Evolutionary conservation across 495 filamentous ascomycete species (phyloP), one percentile per base, ranked within the genome.

Genomic region (Xylaria curta): DNA sequence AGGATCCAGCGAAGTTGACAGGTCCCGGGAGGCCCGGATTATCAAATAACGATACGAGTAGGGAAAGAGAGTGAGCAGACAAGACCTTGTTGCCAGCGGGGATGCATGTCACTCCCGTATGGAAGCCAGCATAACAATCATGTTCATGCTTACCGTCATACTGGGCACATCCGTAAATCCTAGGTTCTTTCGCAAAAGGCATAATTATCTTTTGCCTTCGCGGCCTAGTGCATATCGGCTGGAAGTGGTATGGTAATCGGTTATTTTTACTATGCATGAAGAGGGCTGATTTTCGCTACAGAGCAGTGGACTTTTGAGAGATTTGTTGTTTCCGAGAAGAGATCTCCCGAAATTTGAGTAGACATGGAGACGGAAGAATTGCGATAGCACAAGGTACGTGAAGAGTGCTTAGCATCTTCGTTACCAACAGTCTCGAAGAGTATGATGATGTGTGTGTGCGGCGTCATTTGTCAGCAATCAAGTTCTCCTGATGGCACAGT

Each of bases 401-500:
- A 47, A 47, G 46, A 47, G 46, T n/a, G 46, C 46, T 49, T 49
- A n/a, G 46, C 46, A n/a, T 49, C 19, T 49, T n/a, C 17, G 46
- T 7, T 49, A 19, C 7, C 17, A 19, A 49, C 10, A 4, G 5
- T 49, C n/a, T n/a, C 19, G 5, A 49, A 21, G 19, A n/a, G 1
- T 1, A 6, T 49, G 6, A n/a, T 49, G 46, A 49, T 9, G 17
- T 0, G 0, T 6, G 17, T 4, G 46, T 9, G 19, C 8, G 17
- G 46, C 38, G 1, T 49, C 4, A 49, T n/a, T 49, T n/a, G 46
- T n/a, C 46, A 49, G 4, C 46, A 9, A 49, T 49, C 46, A 49
- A 21, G 12, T 13, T 13, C 61, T 64, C 38, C 61, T 47, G 21
- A 49, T 64, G 42, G 40, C 38, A 47, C 61, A 64, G 61, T 64